phyloP scores from a whole-genome alignment of 1,139 yeast species.

The Pneumocystis wakefieldiae region DNA sequence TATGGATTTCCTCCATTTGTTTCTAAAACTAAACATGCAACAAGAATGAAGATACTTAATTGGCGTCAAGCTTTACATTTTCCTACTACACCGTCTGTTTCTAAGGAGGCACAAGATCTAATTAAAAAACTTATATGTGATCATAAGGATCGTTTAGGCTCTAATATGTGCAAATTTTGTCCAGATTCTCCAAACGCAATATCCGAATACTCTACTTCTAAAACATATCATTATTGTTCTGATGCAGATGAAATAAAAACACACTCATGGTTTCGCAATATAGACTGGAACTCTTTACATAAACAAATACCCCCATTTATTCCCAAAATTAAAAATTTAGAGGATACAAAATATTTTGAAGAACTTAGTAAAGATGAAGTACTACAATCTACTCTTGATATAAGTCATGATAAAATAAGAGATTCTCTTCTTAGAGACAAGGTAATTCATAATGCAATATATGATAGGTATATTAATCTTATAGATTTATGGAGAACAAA shows the following conservation, averaged over 20 bases:
- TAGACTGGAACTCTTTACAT: slow-evolving; percentile 56
- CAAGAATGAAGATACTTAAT: slow-evolving; percentile 8
- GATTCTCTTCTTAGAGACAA: slow-evolving; percentile 8
- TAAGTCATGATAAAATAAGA: slow-evolving; percentile 4
- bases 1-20: slow-evolving; percentile 93
- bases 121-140: slow-evolving; percentile 47
- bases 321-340: slow-evolving; percentile 68
- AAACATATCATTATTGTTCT: slow-evolving; percentile 14
- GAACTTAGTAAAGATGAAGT: slow-evolving; percentile 7
- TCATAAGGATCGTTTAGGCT: slow-evolving; percentile 55
- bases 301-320: slow-evolving; percentile 70
- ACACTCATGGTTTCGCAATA: slow-evolving; percentile 51
- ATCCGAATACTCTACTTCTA: background rate
- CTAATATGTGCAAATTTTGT: slow-evolving; percentile 14
- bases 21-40: slow-evolving; percentile 38
- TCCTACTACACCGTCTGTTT: slow-evolving; percentile 25
- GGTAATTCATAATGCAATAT: background rate
- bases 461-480: background rate
- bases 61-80: slow-evolving; percentile 6
- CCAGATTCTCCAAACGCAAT: background rate
- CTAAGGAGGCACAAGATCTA: slow-evolving; percentile 57
- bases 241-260: slow-evolving; percentile 42
- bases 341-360: slow-evolving; percentile 80
- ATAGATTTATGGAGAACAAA: slow-evolving; percentile 2
- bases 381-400: slow-evolving; percentile 1